phyloP scores from a whole-genome alignment of 2,329 filamentous ascomycete genomes.

The Penicillium oxalicum region DNA sequence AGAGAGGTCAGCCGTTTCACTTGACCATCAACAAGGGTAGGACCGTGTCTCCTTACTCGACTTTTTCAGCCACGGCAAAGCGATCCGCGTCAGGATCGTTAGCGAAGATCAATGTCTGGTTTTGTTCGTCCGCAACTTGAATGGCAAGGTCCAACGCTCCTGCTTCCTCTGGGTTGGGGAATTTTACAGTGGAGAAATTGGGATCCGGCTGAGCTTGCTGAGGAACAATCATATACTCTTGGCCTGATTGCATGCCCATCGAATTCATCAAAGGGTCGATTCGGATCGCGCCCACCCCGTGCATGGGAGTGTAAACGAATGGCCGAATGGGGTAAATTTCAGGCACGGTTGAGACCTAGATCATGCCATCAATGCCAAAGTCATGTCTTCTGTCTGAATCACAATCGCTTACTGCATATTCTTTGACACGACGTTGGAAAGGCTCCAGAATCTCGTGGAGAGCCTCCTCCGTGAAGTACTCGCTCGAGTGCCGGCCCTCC shows the following conservation, averaged over 20 bases:
- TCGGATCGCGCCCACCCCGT: conserved; percentile 35
- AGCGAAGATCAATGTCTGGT: conserved; percentile 51
- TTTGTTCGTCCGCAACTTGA: conserved; percentile 46
- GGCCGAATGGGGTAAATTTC: conserved; percentile 24
- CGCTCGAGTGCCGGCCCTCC: conserved; percentile 42
- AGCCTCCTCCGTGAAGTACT: conserved; percentile 24
- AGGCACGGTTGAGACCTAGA: conserved; percentile 30
- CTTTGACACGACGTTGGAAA: conserved; percentile 27
- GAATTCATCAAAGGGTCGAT: conserved; percentile 31
- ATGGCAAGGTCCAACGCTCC: conserved; percentile 57
- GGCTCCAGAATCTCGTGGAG: conserved; percentile 25
- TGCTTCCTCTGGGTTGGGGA: conserved; percentile 61
- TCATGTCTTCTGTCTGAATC: background rate
- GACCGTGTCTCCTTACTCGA: conserved; percentile 31
- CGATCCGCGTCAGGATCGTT: conserved; percentile 63
- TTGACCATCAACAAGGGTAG: background rate
- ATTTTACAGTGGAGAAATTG: conserved; percentile 58
- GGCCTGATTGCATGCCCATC: conserved; percentile 22
- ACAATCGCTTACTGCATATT: conserved; percentile 26
- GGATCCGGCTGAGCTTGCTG: conserved; percentile 55
- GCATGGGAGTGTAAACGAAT: conserved; percentile 41
- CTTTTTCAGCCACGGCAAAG: conserved; percentile 56
- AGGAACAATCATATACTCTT: conserved; percentile 31
- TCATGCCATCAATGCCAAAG: conserved; percentile 9
- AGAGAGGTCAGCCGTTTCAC: background rate